Conservation (phyloP, 352 stramenopile species). For the Pythium aristosporum region DNA sequence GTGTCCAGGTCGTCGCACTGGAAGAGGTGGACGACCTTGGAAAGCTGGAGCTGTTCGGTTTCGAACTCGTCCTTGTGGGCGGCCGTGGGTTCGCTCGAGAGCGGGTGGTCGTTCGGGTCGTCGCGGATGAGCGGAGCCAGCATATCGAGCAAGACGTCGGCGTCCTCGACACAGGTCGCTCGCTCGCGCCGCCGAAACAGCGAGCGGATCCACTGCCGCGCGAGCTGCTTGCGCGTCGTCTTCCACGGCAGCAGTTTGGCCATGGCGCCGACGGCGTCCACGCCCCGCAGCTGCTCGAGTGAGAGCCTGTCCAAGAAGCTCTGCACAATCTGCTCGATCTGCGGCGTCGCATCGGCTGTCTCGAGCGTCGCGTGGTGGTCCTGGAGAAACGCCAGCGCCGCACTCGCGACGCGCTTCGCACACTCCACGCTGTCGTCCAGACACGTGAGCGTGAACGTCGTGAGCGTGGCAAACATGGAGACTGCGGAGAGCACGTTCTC, state of each 20-base stretch:
- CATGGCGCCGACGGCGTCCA: slow-evolving; percentile 40
- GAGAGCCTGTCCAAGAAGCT: slow-evolving; percentile 28
- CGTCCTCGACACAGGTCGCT: slow-evolving; percentile 32
- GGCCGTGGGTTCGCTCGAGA: slow-evolving; percentile 25
- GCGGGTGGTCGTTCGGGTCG: slow-evolving; percentile 41
- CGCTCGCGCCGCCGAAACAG: slow-evolving; percentile 43
- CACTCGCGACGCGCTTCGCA: slow-evolving; percentile 32
- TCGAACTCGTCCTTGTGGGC: slow-evolving; percentile 56
- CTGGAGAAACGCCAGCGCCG: slow-evolving; percentile 35
- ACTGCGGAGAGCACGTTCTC: slow-evolving; percentile 30
- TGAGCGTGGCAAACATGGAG: slow-evolving; percentile 53
- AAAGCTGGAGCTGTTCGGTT: slow-evolving; percentile 89
- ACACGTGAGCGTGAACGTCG: slow-evolving; percentile 46
- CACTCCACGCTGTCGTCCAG: slow-evolving; percentile 28
- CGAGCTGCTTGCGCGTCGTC: slow-evolving; percentile 51
- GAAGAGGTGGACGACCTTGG: slow-evolving; percentile 94
- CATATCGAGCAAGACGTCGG: slow-evolving; percentile 64
- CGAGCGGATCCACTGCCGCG: slow-evolving; percentile 45
- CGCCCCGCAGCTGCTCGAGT: slow-evolving; percentile 37
- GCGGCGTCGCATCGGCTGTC: background rate
- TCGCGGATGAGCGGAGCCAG: slow-evolving; percentile 91
- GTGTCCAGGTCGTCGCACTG: slow-evolving; percentile 66
- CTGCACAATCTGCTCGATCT: slow-evolving; percentile 25
- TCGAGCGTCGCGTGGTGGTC: slow-evolving; percentile 12
- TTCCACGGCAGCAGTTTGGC: slow-evolving; percentile 51